Base-by-base conservation (phyloP, 148 eudicot species). In the Rhododendron griersonianum region DNA sequence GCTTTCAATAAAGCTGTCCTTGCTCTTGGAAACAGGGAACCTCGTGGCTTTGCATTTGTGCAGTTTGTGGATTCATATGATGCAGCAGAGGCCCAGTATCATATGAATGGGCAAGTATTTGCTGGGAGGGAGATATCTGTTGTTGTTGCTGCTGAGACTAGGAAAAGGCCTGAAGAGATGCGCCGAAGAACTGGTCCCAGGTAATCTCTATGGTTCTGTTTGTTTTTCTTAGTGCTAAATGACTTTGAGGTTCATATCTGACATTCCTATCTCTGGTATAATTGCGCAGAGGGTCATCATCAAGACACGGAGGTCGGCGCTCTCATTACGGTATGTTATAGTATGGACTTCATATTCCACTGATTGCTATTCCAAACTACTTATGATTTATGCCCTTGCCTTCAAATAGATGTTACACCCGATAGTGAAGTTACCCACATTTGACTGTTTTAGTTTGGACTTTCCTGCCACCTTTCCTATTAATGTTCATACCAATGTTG, bases 21-120 rank as follows among this genome's bases (percentile, higher is more conserved):
- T 53, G 28, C 28, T 18, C 71, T 83, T 19, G 33, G 67, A 48
- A 89, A 87, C 90, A 94, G 98, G 91, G 91, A 93, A 81, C 98
- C 98, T 80, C 94, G 98, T 79, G 95, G 98, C 73, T 94, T 94
- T 91, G 98, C 93, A 50, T 94, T 94, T 92, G 98, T 94, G 87
- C 91, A 94, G 91, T 94, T 92, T 87, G 93, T 93, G 78, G 95
- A 93, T 75, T 57, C 91, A 50, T 86, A 89, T 89, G 98, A 94
- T 35, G 95, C 98, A 23, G 91, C 90, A 61, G 98, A 94, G 82
- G 95, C 95, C 21, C 93, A 93, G 41, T 91, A 93, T 84, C 93
- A 92, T 81, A 93, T 94, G 94, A 91, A 94, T 78, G 90, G 95
- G 23, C 90, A 91, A 87, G 81, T 92, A 77, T 92, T 94, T 91